phyloP scores from a whole-genome alignment of 305 asterid genomes.

The Galium porrigens region DNA sequence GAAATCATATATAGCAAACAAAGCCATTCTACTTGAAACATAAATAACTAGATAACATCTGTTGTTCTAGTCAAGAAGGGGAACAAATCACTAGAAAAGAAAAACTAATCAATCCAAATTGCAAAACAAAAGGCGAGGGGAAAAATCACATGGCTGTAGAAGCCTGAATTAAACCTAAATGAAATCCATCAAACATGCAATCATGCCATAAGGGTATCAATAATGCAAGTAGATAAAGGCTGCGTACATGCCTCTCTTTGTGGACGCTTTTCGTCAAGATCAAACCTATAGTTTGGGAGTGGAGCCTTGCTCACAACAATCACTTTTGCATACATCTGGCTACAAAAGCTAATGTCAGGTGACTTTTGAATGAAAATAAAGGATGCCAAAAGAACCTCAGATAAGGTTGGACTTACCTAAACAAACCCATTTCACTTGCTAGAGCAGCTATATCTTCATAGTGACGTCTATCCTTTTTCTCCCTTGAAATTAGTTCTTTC shows the following conservation, averaged over 20 bases:
- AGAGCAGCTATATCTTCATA: slow-evolving; percentile 72
- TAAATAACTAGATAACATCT: background rate
- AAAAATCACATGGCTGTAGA: background rate
- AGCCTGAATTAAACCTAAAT: slow-evolving; percentile 3
- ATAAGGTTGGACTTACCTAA: slow-evolving; percentile 36
- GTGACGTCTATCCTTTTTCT: slow-evolving; percentile 72
- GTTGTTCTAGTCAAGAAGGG: background rate
- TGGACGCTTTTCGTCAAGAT: slow-evolving; percentile 91
- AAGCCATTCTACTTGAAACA: background rate
- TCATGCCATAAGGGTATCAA: background rate
- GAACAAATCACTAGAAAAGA: background rate
- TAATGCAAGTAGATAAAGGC: background rate
- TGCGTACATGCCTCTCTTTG: slow-evolving; percentile 69
- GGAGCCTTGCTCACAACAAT: slow-evolving; percentile 88
- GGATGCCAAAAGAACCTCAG: background rate
- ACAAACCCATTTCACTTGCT: slow-evolving; percentile 63
- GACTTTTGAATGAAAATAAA: slow-evolving; percentile 7
- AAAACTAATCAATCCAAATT: background rate
- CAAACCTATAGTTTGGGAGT: slow-evolving; percentile 83
- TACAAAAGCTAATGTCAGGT: slow-evolving; percentile 26
- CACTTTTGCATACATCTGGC: slow-evolving; percentile 61
- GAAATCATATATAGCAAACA: background rate
- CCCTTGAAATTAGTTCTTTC: slow-evolving; percentile 76
- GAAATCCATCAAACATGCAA: slow-evolving; percentile 8
- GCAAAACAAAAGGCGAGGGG: background rate